These are phyloP conservation scores for Eremothecium coryli DNA, from an alignment of 1,139 yeast species.

Conservation along the genomic window DNA sequence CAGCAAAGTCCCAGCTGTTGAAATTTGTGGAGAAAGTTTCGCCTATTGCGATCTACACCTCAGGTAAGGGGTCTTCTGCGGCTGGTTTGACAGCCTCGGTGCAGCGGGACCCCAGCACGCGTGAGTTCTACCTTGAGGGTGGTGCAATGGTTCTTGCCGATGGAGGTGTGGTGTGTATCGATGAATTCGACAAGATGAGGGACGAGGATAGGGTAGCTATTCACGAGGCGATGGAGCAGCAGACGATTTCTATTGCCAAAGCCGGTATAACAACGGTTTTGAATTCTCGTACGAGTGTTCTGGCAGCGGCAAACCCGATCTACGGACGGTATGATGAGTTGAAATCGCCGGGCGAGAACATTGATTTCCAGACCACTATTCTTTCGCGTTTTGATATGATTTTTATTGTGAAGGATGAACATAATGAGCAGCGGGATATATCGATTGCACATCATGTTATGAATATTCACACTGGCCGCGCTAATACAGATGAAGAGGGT, in stretches of 20 bases:
- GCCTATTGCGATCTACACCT: conserved; percentile 94
- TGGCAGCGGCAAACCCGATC: conserved; percentile 97
- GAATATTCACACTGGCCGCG: conserved; percentile 81
- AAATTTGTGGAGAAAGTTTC: conserved; percentile 96
- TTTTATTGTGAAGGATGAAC: conserved; percentile 92
- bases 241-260: conserved; percentile 96
- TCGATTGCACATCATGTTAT: conserved; percentile 92
- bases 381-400: conserved; percentile 98
- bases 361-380: conserved; percentile 94
- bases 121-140: conserved; percentile 83
- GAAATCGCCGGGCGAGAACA: conserved; percentile 95
- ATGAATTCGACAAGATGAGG: conserved; percentile 97
- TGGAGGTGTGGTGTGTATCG: conserved; percentile 98
- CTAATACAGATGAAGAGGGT: conserved; percentile 46
- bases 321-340: conserved; percentile 94
- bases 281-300: conserved; percentile 89
- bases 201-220: conserved; percentile 98
- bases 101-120: conserved; percentile 88
- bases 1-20: conserved; percentile 87
- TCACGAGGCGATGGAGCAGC: conserved; percentile 99
- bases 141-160: conserved; percentile 96
- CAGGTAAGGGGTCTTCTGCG: conserved; percentile 98
- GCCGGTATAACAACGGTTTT: conserved; percentile 97
- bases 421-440: conserved; percentile 74
- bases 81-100: conserved; percentile 97